Conservation (phyloP, 768 basidiomycete genomes). For the Psilocybe sp. region DNA sequence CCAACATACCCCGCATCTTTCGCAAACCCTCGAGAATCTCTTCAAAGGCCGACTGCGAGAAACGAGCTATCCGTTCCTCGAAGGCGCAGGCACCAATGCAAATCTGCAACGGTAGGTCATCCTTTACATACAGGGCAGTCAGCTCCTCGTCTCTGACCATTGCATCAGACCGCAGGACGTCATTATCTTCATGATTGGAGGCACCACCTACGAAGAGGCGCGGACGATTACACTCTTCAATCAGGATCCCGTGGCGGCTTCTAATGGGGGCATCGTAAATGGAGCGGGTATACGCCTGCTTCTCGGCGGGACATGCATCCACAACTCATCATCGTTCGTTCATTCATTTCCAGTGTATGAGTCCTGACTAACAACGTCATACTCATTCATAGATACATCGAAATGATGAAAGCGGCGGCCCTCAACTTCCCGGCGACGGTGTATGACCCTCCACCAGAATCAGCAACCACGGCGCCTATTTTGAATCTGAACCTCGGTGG, state of each 20-base stretch:
- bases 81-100: constrained; percentile 61
- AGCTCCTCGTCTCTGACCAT: neutral
- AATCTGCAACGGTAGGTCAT: constrained; percentile 59
- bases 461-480: constrained; percentile 68
- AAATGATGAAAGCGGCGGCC: constrained; percentile 81
- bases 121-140: neutral
- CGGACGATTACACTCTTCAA: constrained; percentile 83
- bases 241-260: constrained; percentile 60
- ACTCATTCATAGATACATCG: constrained; percentile 61
- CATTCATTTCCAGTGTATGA: constrained; percentile 1
- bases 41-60: constrained; percentile 86
- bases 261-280: constrained; percentile 43
- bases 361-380: too few species aligned
- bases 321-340: constrained; percentile 87
- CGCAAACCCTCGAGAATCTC: constrained; percentile 87
- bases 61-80: constrained; percentile 85
- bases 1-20: constrained; percentile 91
- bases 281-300: constrained; percentile 73
- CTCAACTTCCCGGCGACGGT: constrained; percentile 59
- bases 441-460: constrained; percentile 75
- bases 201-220: constrained; percentile 95
- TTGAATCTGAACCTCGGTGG: constrained; percentile 90
- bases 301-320: constrained; percentile 92
- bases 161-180: constrained; percentile 83
- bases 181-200: constrained; percentile 95